Evolutionary conservation across 2,329 filamentous ascomycete genomes (phyloP).

Genomic region (Botrytis fragariae): DNA sequence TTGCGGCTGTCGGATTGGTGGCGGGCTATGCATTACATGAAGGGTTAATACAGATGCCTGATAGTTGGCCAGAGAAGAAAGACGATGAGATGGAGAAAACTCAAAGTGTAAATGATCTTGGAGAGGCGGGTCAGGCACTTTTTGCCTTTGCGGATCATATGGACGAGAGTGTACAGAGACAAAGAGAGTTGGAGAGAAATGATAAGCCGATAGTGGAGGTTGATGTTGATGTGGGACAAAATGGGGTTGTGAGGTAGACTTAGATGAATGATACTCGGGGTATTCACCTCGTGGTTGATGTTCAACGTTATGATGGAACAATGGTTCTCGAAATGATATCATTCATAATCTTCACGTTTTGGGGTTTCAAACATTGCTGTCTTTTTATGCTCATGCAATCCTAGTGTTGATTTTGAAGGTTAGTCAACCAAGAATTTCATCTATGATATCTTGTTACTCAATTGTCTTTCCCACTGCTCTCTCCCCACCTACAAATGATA

Average conservation of each 20-base stretch:
- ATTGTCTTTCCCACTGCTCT: neutral
- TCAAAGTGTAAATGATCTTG: conserved; percentile 28
- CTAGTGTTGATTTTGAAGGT: neutral
- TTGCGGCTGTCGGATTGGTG: conserved; percentile 35
- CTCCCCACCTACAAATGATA: neutral
- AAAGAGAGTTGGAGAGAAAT: conserved; percentile 21
- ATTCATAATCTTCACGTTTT: neutral
- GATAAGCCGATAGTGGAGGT: conserved; percentile 28
- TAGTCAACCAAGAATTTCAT: neutral
- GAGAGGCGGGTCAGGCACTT: conserved; percentile 35
- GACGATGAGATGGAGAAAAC: conserved; percentile 12
- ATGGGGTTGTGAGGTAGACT: neutral
- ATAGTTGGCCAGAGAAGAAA: conserved; percentile 19
- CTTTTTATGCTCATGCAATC: neutral
- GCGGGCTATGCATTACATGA: conserved; percentile 38
- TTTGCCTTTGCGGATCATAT: conserved; percentile 30
- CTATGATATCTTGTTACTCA: neutral
- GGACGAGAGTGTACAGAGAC: conserved; percentile 25
- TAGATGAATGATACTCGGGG: neutral
- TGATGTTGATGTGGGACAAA: conserved; percentile 24
- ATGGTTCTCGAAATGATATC: neutral
- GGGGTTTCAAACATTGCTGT: neutral
- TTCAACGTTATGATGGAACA: neutral
- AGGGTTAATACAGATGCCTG: conserved; percentile 34
- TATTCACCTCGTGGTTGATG: neutral